A percentile compares a stretch with the other conserved stretches of the same genome.
These are phyloP conservation scores for Bacterosira constricta DNA, from an alignment of 108 stramenopile species.

Conservation along the genomic window DNA sequence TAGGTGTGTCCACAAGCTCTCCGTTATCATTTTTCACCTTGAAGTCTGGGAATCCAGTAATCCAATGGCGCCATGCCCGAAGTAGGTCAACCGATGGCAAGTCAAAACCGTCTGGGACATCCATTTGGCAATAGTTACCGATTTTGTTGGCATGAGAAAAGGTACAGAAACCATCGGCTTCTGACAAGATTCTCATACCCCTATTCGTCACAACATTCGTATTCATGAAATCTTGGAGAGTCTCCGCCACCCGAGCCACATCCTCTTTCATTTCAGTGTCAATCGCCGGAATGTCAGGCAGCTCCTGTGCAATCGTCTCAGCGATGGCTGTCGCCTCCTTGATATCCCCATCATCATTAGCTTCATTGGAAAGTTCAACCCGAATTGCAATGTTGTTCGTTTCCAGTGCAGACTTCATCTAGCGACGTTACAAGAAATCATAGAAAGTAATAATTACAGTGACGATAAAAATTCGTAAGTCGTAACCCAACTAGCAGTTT, in stretches of 20 bases:
- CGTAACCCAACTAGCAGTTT: too few relatives aligned
- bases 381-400: slow-evolving; percentile 23
- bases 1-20: slow-evolving; percentile 31
- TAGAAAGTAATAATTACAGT: too few relatives aligned
- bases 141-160: slow-evolving; percentile 10
- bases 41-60: slow-evolving; percentile 33
- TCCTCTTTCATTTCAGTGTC: slow-evolving; percentile 13
- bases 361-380: slow-evolving; percentile 17
- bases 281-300: neutral
- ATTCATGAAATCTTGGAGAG: slow-evolving; percentile 5
- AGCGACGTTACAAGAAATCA: too few relatives aligned
- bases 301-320: neutral
- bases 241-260: neutral
- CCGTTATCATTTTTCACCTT: slow-evolving; percentile 21
- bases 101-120: slow-evolving; percentile 27
- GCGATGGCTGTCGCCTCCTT: neutral
- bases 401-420: slow-evolving; percentile 23
- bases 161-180: slow-evolving; percentile 20
- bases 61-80: slow-evolving; percentile 30
- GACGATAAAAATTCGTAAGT: too few relatives aligned
- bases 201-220: neutral
- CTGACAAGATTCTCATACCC: neutral
- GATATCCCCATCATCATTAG: neutral
- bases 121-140: slow-evolving; percentile 9
- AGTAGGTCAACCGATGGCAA: slow-evolving; percentile 23